Evolutionary conservation across 2,329 filamentous ascomycete species (phyloP), one percentile per base, ranked within the genome.

Genomic region (Apiospora marii): DNA sequence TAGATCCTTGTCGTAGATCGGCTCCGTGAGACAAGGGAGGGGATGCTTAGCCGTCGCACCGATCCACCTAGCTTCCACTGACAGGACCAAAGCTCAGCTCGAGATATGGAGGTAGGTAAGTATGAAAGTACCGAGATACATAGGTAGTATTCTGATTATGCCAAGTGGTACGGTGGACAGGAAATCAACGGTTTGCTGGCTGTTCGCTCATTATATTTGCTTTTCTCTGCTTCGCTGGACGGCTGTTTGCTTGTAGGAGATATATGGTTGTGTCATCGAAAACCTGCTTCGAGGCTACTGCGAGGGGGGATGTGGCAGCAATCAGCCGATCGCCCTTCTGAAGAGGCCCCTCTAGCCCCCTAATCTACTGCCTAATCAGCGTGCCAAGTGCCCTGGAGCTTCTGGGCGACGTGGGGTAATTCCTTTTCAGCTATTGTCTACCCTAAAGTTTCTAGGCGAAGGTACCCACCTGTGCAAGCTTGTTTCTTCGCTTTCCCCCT

Each of bases 1-100:
- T 51, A 67, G 46, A 72, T 67, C 71, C 71, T 49, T 51, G 71
- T 70, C 53, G 71, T 70, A 72, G 71, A 72, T 72, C 71, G 58
- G 7, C 30, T 37, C 6, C 30, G 30, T 41, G 58, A 24, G 61
- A 68, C 61, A 70, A 70, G 37, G n/a, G 27, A 70, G 64, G 24
- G 16, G 27, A 24, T 37, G 14, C 19, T 49, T 24, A 30, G 43
- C 27, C 19, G 41, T 41, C 46, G 41, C 70, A 58, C 61, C 44
- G 67, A 64, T 69, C n/a, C 27, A 44, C 43, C 30, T n/a, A 58
- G n/a, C 48, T 46, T 14, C 2, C 27, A 30, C 27, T 30, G 27
- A 30, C 27, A 30, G 27, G 27, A 30, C 37, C 37, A 41, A 6
- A 41, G 37, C 37, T 41, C 8, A 37, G 37, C 37, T 7, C 8